These are phyloP conservation scores for Favolaschia claudopus DNA, from an alignment of 768 basidiomycete genomes.

Conservation along the genomic window DNA sequence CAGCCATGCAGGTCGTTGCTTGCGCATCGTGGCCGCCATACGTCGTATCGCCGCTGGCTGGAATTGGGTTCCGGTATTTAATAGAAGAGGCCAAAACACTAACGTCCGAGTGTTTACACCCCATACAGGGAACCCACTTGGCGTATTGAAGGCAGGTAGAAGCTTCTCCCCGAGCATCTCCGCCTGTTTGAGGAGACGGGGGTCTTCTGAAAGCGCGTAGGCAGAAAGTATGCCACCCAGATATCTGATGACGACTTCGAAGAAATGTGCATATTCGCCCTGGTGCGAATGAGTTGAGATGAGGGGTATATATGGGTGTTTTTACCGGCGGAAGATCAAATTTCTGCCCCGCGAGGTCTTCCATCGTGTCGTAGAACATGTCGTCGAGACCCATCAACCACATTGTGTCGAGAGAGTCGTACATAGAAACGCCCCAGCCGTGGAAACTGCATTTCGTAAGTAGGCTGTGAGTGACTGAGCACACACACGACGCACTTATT, in stretches of 20 bases:
- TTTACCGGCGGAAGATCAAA: constrained; percentile 8
- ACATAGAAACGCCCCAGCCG: constrained; percentile 76
- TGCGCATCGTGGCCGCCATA: background rate
- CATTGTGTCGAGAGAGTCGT: constrained; percentile 86
- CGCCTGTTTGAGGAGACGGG: constrained; percentile 55
- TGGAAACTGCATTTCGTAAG: constrained; percentile 59
- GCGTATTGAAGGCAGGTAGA: constrained; percentile 63
- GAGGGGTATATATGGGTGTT: too few species aligned
- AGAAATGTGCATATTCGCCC: constrained; percentile 14
- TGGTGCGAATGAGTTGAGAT: background rate
- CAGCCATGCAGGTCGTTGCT: constrained; percentile 40
- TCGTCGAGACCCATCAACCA: constrained; percentile 78
- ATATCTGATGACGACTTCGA: constrained; percentile 33
- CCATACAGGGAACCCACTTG: constrained; percentile 63
- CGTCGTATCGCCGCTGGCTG: background rate
- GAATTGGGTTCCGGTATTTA: constrained; percentile 29
- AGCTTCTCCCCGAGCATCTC: constrained; percentile 66
- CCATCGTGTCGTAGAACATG: constrained; percentile 67
- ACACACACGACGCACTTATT: constrained; percentile 57
- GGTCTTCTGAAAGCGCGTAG: constrained; percentile 31
- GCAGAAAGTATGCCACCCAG: constrained; percentile 24
- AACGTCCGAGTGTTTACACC: constrained; percentile 59
- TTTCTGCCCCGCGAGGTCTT: constrained; percentile 44
- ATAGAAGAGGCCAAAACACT: constrained; percentile 5
- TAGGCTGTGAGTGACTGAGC: background rate